phyloP scores from a whole-genome alignment of 2,329 filamentous ascomycete genomes.

The Clonostachys rosea region DNA sequence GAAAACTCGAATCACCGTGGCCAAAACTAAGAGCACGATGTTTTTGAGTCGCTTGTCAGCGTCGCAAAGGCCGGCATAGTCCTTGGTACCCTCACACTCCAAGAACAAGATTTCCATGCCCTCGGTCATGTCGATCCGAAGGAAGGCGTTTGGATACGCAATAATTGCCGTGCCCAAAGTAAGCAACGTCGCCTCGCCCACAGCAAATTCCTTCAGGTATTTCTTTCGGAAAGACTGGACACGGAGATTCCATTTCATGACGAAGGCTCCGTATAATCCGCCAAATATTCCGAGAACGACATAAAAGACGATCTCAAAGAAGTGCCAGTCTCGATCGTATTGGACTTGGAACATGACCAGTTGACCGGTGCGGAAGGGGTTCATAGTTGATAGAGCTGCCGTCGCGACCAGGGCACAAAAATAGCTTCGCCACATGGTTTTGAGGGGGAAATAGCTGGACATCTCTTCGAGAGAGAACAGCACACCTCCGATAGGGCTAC shows the following conservation, averaged over 20 bases:
- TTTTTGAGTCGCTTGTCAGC: slow-evolving; percentile 70
- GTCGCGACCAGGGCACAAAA: slow-evolving; percentile 96
- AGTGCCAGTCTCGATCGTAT: slow-evolving; percentile 96
- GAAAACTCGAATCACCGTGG: slow-evolving; percentile 75
- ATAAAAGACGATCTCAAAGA: slow-evolving; percentile 93
- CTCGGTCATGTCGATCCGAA: slow-evolving; percentile 97
- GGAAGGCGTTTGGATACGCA: slow-evolving; percentile 95
- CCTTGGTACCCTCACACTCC: slow-evolving; percentile 85
- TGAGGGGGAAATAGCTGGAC: slow-evolving; percentile 92
- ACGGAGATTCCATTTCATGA: slow-evolving; percentile 95
- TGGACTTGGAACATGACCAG: slow-evolving; percentile 98
- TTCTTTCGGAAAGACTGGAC: slow-evolving; percentile 92
- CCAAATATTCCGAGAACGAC: slow-evolving; percentile 88
- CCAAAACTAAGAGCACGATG: slow-evolving; percentile 70
- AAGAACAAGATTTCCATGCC: slow-evolving; percentile 98
- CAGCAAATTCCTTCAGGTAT: slow-evolving; percentile 77
- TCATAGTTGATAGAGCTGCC: slow-evolving; percentile 89
- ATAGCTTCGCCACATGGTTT: slow-evolving; percentile 97
- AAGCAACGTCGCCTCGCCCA: slow-evolving; percentile 81
- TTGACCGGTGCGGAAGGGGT: slow-evolving; percentile 93
- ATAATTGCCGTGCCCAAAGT: slow-evolving; percentile 81
- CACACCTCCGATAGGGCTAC: slow-evolving; percentile 94
- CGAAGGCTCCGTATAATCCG: slow-evolving; percentile 90
- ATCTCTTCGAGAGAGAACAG: slow-evolving; percentile 97
- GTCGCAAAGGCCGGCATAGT: slow-evolving; percentile 88